Evolutionary conservation across 2,329 filamentous ascomycete genomes (phyloP).

Genomic region (Chrysoporthe cubensis): DNA sequence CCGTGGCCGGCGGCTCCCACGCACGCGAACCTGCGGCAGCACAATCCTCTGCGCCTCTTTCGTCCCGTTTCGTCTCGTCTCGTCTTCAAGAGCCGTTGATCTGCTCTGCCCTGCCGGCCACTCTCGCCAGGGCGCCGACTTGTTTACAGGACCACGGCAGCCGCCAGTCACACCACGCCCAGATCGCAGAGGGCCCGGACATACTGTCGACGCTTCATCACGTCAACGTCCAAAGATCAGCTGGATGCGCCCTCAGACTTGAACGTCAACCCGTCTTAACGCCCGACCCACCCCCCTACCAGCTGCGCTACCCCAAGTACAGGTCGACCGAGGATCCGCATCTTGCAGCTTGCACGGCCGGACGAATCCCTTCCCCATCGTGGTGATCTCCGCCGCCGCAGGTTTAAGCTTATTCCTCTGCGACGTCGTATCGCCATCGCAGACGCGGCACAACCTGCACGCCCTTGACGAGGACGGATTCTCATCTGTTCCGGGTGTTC

Average conservation of each 20-base stretch:
- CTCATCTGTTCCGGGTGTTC: neutral
- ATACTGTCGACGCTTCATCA: neutral
- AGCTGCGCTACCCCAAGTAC: neutral
- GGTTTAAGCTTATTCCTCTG: constrained; percentile 6
- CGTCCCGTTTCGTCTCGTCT: constrained; percentile 5
- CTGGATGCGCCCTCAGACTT: neutral
- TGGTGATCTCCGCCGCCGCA: constrained; percentile 1
- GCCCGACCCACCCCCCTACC: constrained; percentile 2
- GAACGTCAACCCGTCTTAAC: neutral
- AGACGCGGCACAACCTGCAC: neutral
- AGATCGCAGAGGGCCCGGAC: neutral
- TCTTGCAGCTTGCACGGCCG: neutral
- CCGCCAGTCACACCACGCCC: neutral
- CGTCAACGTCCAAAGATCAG: neutral
- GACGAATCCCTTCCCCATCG: neutral
- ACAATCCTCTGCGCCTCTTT: neutral
- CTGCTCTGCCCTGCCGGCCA: neutral
- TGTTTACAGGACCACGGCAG: no score
- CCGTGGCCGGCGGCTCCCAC: neutral
- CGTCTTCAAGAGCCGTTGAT: constrained; percentile 4
- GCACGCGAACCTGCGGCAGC: neutral
- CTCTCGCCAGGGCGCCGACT: neutral
- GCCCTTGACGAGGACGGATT: neutral
- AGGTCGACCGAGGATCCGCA: neutral
- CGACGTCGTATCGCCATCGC: neutral